Evolutionary conservation across 768 basidiomycete genomes (phyloP).

Genomic region (Dacryopinax spathularia): DNA sequence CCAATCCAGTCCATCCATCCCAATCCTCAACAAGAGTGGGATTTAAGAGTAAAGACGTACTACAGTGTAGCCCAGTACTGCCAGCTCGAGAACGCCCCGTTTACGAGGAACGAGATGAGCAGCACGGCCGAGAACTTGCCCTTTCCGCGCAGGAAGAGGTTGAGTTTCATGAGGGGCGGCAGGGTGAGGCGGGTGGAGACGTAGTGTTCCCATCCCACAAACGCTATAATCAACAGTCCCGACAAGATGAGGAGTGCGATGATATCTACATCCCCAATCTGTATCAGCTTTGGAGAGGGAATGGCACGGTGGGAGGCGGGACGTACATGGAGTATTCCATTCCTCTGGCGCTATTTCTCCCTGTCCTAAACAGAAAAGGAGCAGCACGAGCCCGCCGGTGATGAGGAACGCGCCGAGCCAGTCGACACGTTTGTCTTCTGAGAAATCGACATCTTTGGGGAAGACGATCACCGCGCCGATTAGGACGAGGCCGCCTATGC

Average conservation of each 20-base stretch:
- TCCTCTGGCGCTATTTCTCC: constrained; percentile 42
- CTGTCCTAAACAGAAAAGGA: constrained; percentile 61
- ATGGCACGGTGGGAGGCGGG: neutral
- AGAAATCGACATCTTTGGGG: constrained; percentile 34
- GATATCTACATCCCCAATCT: constrained; percentile 44
- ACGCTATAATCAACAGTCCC: constrained; percentile 39
- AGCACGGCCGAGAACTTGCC: constrained; percentile 51
- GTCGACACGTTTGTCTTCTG: constrained; percentile 37
- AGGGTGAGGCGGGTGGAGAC: constrained; percentile 30
- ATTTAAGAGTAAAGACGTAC: too few species aligned
- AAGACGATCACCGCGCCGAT: constrained; percentile 41
- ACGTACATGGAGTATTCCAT: constrained; percentile 47
- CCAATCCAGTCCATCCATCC: neutral
- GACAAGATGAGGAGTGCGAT: constrained; percentile 53
- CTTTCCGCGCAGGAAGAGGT: constrained; percentile 45
- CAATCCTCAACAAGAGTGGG: too few species aligned
- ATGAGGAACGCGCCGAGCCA: constrained; percentile 63
- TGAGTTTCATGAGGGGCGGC: constrained; percentile 51
- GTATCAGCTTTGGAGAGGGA: neutral
- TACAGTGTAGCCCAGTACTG: constrained; percentile 31
- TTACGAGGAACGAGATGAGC: constrained; percentile 47
- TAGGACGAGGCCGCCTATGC: neutral
- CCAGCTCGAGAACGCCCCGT: constrained; percentile 31
- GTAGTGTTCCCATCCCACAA: constrained; percentile 52
- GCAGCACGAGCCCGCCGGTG: constrained; percentile 50